Base-by-base conservation (phyloP, 345 rosid species). In the Psidium friedrichsthalianum region DNA sequence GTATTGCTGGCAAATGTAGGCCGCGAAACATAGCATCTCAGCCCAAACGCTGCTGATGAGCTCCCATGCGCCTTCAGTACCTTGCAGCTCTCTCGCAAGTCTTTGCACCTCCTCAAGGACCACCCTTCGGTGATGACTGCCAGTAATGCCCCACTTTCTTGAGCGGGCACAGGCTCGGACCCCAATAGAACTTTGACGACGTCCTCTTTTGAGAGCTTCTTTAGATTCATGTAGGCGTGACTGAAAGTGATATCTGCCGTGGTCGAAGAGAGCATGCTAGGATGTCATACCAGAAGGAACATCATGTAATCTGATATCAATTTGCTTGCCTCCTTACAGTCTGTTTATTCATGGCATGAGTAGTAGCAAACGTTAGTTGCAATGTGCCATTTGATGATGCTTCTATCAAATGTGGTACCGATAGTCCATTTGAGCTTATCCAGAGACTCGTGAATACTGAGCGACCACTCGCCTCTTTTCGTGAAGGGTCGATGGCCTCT, bases 381-480 rank as follows among this genome's bases (percentile, higher is more conserved):
- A 24, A 87, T 86, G 80, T 89, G 91, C 89, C 89, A 89, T 52
- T 86, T 57, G 18, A 85, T 59, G 76, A 89, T 82, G 85, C 88
- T 82, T 24, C 86, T 54, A 80, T 87, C 85, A 58, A 89, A 86
- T 52, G 86, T 82, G 20, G 76, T 53, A 11, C 83, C 85, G 18
- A 80, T 82, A 85, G 85, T 85, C 89, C 90, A 87, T 1, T 29
- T 36, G 51, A 74, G 51, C 14, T 55, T 69, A 10, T 88, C 57
- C 6, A 49, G 47, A n/a, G 47, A 24, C 15, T 51, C 9, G n/a
- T 5, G 53, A 53, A 54, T n/a, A 6, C 74, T 10, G 2, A 89
- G 56, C 25, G 85, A 83, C 81, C 83, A 74, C 25, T 89, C 64
- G 12, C 89, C 90, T 84, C 89, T 74, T 42, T 57, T 25, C 20